Base-by-base conservation (phyloP, 129 eudicot genomes). In the Dittrichia graveolens region DNA sequence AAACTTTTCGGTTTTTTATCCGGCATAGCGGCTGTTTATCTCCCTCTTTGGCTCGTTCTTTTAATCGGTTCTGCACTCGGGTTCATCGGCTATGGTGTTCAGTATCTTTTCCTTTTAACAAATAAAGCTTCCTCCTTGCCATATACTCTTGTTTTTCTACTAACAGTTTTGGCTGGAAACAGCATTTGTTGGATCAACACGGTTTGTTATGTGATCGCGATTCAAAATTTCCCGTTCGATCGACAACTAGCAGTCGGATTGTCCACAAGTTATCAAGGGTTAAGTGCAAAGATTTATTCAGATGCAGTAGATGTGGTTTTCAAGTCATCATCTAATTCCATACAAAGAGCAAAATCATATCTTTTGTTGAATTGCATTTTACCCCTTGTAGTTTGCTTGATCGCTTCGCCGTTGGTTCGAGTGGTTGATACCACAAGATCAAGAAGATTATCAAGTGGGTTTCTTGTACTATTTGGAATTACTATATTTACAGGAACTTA, bases 131-230 rank as follows among this genome's bases (percentile, higher is more conserved):
- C 80, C 13, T 46, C 85, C 31, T 73, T 90, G 34, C 82, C 96
- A 0, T 94, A 90, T 46, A 39, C 67, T 66, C 69, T 82, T 40
- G 76, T 94, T 10, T 87, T 94, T 59, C 4, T 85, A 1, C 92
- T 87, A 56, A 87, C 93, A 18, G 82, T 83, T 75, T 60, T 90
- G 39, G 92, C 93, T 6, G 96, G 98, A 47, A 90, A 90, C 66
- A 88, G 95, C 74, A 88, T 90, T 5, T 94, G 93, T 61, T 94
- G 98, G 98, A 87, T 94, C 58, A 94, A 94, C 58, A 94, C 95
- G 0, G 96, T 94, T 41, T 83, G 91, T 69, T 94, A 94, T 34
- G 73, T 90, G 53, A 73, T 90, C 56, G 77, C 85, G 14, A 88
- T 94, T 4, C 69, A 80, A 15, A 94, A 94, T 31, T 94, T 94